Base-by-base conservation (phyloP, 2,329 filamentous ascomycete genomes). In the Calonectria pauciramosa region DNA sequence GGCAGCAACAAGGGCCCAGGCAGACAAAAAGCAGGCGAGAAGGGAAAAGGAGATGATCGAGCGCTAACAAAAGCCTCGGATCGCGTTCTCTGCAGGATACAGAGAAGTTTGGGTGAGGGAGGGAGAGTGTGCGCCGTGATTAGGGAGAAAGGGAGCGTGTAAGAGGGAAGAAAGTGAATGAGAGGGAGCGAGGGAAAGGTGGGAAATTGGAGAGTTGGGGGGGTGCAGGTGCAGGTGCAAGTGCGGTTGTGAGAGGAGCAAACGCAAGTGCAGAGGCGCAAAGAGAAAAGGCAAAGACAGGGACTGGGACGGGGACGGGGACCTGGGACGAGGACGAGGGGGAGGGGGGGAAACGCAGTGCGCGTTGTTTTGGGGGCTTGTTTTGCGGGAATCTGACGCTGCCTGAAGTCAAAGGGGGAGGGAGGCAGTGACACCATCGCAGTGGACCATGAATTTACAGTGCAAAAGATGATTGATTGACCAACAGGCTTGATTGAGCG, bases 11-110 rank as follows among this genome's bases (percentile, higher is more conserved):
- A 80, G 76, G 79, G 73, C 75, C 73, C 70, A 74, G 69, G 74
- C 66, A 64, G 73, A 74, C 60, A 74, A 76, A 67, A 77, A 75
- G 63, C 76, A 67, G 72, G 76, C 70, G 65, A 77, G 75, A 78
- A 75, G 68, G 73, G 77, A 77, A 76, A 73, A 74, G 71, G 66
- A 78, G 71, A 71, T 74, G 78, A 82, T 82, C 87, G 87, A 90
- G 85, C 84, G 85, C 88, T 89, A 90, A 82, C 83, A 75, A 90
- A 87, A 87, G 86, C 84, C 85, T 87, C 86, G 85, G 85, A 73
- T 74, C 74, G 79, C 74, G 78, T 64, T 76, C 73, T 77, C 75
- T 77, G 74, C 77, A 77, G 73, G 67, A 71, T 74, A 75, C 67
- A 77, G 74, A 77, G 70, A 70, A 68, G 71, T 68, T 71, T 78